A percentile compares a stretch with the other conserved stretches of the same genome.
These are phyloP conservation scores for Dryas alaskensis DNA, from an alignment of 306 rosid species.

Conservation along the genomic window DNA sequence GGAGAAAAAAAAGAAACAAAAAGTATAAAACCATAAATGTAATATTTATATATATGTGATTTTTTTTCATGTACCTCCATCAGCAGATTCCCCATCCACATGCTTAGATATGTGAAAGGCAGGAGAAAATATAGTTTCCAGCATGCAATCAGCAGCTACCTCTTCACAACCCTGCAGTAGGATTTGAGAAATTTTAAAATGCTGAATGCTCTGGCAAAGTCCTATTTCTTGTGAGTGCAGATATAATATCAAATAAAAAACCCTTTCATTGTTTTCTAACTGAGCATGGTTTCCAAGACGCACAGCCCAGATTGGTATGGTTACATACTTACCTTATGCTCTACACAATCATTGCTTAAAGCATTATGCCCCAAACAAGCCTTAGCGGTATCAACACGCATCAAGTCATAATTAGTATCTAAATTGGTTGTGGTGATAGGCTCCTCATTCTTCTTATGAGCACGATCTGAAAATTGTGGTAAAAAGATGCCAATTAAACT, in stretches of 20 bases:
- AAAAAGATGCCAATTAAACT: conserved; percentile 27
- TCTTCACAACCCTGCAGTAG: conserved; percentile 51
- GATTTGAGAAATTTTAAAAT: conserved; percentile 13
- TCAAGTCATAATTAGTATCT: conserved; percentile 37
- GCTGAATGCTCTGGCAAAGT: background rate
- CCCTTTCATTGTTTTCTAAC: background rate
- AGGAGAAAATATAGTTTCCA: conserved; percentile 91
- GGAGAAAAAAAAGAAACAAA: background rate
- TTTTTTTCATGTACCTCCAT: conserved; percentile 60
- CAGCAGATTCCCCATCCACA: conserved; percentile 49
- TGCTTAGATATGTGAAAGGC: conserved; percentile 68
- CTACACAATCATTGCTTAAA: conserved; percentile 44
- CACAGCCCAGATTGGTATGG: background rate
- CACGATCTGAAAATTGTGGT: conserved; percentile 46
- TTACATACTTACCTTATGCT: conserved; percentile 52
- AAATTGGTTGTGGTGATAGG: conserved; percentile 36
- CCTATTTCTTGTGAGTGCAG: background rate
- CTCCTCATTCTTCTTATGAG: conserved; percentile 55
- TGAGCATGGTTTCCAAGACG: background rate
- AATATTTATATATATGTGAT: background rate
- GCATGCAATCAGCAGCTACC: conserved; percentile 40
- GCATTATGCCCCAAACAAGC: conserved; percentile 57
- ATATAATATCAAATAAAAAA: conserved; percentile 15
- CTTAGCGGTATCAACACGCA: conserved; percentile 48
- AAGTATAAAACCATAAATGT: background rate